Base-by-base conservation (phyloP, 495 filamentous ascomycete genomes). In the Ascobolus immersus region DNA sequence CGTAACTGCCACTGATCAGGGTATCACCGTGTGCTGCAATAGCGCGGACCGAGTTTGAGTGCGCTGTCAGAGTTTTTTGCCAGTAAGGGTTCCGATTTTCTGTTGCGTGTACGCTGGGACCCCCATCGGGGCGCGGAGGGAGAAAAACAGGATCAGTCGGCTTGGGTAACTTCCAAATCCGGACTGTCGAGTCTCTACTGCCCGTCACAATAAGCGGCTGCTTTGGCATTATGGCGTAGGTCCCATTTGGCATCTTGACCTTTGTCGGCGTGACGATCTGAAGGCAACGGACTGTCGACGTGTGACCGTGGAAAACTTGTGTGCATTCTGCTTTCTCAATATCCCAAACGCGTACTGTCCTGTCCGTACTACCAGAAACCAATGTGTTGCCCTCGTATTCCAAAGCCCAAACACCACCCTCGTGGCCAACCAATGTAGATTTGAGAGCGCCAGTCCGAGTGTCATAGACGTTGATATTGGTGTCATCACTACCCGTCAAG, bases 1-100 rank as follows among this genome's bases (percentile, higher is more conserved):
- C 86, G 51, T 99, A 99, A 49, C 84, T 93, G 5, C 86, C 86
- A 43, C 81, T 92, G n/a, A 94, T 78, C n/a, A 99, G 62, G 4
- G 79, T 93, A 43, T 99, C 86, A 2, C 71, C 80, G 44, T 94
- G 72, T 6, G 89, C 89, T 31, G 89, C 86, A 42, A 99, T 99
- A 9, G 86, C 86, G 28, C 86, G 76, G n/a, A 99, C 86, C 2
- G 89, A 94, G 50, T 94, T 82, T 29, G 63, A 65, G 48, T 99
- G 86, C 1, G 89, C 89, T 12, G 67, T 57, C 9, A 99, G 63
- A 2, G 72, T 71, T 30, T 89, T 77, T 34, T 94, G 65, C 52
- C 92, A 94, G 49, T 89, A 94, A 0, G 81, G 82, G 44, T 84
- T 91, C 42, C 90, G 78, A 15, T 67, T 57, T 42, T 92, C 82